phyloP scores from a whole-genome alignment of 441 rosid genomes.

The Gossypium davidsonii region DNA sequence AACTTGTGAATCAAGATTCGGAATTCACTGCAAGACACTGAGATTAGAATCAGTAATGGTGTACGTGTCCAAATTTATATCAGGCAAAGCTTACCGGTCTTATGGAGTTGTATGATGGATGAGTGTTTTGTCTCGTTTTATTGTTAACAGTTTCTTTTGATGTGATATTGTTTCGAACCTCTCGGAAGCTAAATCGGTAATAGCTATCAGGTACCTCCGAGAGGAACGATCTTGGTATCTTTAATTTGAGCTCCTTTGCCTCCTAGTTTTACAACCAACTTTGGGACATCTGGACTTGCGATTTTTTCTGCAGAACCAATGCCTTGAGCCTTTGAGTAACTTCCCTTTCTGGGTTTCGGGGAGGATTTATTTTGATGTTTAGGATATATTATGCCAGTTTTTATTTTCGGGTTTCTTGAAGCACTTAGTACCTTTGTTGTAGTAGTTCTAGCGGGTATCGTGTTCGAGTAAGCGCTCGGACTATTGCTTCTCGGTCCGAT shows the following conservation, averaged over 20 bases:
- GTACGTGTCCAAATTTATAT: background rate
- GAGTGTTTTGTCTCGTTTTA: slow-evolving; percentile 4
- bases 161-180: slow-evolving; percentile 14
- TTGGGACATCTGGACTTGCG: background rate
- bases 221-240: slow-evolving; percentile 2
- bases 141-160: slow-evolving; percentile 12
- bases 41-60: background rate
- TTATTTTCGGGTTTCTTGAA: slow-evolving; percentile 37
- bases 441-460: slow-evolving; percentile 28
- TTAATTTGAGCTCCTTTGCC: slow-evolving; percentile 4
- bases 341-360: slow-evolving; percentile 32
- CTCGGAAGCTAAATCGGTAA: slow-evolving; percentile 10
- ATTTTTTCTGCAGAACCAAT: slow-evolving; percentile 14
- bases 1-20: background rate
- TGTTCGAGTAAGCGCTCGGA: slow-evolving; percentile 32
- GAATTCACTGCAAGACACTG: background rate
- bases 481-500: slow-evolving; percentile 25
- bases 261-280: slow-evolving; percentile 16
- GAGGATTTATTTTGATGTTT: slow-evolving; percentile 36
- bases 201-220: slow-evolving; percentile 3
- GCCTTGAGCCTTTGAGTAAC: slow-evolving; percentile 30
- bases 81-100: slow-evolving; percentile 13
- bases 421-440: slow-evolving; percentile 30
- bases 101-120: background rate
- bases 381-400: slow-evolving; percentile 28